phyloP scores from a whole-genome alignment of 2,329 filamentous ascomycete genomes.

The Atkinsonella texensis region DNA sequence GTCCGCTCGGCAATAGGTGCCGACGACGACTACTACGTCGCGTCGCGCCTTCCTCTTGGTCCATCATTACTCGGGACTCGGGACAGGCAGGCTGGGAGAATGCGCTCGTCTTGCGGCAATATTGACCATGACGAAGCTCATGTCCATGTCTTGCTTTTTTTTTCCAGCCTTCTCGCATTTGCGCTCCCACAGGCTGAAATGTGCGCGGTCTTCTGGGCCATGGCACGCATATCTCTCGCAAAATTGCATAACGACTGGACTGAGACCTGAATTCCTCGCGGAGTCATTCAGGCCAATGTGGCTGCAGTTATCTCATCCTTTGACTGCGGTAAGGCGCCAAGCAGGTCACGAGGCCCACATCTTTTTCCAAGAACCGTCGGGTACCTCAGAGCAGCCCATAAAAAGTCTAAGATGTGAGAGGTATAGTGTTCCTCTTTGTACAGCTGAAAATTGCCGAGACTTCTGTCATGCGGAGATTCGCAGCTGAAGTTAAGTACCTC shows the following conservation, averaged over 20 bases:
- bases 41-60: not conserved
- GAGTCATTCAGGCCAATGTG: not conserved
- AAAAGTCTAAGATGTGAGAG: too few relatives aligned
- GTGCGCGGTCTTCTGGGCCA: not conserved
- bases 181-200: not conserved
- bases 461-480: too few relatives aligned
- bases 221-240: not conserved
- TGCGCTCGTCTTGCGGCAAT: not conserved
- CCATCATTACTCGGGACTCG: too few relatives aligned
- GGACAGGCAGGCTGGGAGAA: not conserved
- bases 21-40: not conserved
- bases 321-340: too few relatives aligned
- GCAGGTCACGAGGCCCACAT: too few relatives aligned
- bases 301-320: not conserved
- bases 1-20: constrained; percentile 1
- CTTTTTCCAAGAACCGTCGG: too few relatives aligned
- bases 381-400: too few relatives aligned
- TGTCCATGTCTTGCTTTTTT: not conserved
- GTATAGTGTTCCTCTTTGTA: too few relatives aligned
- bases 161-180: not conserved
- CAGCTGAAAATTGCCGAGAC: too few relatives aligned
- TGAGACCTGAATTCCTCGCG: not conserved
- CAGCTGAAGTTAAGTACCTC: too few relatives aligned
- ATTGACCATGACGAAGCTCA: not conserved
- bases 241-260: not conserved